Percentiles rank a stretch among this genome's conserved stretches.
Evolutionary conservation across 345 rosid species (phyloP).

Genomic region (Eucalyptus marginata): DNA sequence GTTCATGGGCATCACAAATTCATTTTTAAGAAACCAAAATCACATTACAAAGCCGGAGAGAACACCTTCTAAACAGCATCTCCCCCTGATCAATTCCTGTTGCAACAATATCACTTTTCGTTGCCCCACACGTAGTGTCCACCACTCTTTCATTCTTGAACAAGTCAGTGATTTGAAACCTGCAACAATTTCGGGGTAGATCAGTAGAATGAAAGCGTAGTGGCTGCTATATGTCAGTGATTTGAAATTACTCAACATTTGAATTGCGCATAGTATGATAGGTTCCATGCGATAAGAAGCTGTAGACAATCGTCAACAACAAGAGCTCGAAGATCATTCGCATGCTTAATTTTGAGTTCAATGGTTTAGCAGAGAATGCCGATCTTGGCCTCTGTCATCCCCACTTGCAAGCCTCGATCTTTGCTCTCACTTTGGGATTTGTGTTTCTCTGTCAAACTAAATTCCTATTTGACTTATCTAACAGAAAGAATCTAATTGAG

Average conservation of each 20-base stretch:
- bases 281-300: not conserved
- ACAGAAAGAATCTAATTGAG: not conserved
- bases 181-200: too few relatives aligned
- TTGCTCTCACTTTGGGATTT: not conserved
- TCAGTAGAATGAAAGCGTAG: too few relatives aligned
- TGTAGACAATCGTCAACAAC: fast-evolving
- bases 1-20: not conserved
- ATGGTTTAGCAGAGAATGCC: constrained; percentile 18
- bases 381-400: constrained; percentile 21
- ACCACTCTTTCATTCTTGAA: not conserved
- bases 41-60: fast-evolving
- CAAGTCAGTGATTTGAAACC: too few relatives aligned
- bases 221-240: too few relatives aligned
- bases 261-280: not conserved
- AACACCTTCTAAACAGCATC: not conserved
- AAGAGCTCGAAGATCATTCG: not conserved
- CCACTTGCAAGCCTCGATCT: constrained; percentile 6
- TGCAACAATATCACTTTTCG: not conserved
- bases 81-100: not conserved
- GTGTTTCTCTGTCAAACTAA: not conserved
- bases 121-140: not conserved
- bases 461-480: not conserved
- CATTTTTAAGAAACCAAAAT: too few relatives aligned
- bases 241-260: fast-evolving
- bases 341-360: not conserved